Evolutionary conservation across 257 asterid species (phyloP).

Genomic region (Gentiana straminea): DNA sequence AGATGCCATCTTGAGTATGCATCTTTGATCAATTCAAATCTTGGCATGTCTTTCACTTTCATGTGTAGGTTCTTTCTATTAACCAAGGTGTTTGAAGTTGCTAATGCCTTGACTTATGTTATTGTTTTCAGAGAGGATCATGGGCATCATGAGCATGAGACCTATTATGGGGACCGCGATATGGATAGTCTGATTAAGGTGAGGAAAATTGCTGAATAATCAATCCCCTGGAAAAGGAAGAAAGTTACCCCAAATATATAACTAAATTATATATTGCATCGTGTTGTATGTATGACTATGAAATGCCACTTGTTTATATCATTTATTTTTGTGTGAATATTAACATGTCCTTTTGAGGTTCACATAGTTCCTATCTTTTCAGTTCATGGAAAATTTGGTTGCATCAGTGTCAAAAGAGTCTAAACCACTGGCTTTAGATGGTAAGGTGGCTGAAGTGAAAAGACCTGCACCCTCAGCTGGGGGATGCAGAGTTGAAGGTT

Average conservation of each 20-base stretch:
- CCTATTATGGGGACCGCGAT: constrained; percentile 97
- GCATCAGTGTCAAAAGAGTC: constrained; percentile 59
- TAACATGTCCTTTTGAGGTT: background rate
- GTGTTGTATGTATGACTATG: too few relatives aligned
- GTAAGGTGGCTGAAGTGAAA: constrained; percentile 38
- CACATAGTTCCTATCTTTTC: constrained; percentile 18
- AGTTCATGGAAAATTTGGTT: constrained; percentile 84
- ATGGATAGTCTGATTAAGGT: constrained; percentile 81
- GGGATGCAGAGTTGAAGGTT: constrained; percentile 95
- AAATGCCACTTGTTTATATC: too few relatives aligned
- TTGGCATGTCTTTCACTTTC: background rate
- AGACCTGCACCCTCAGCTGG: constrained; percentile 90
- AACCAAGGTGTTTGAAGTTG: too few relatives aligned
- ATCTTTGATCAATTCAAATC: background rate
- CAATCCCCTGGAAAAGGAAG: too few relatives aligned
- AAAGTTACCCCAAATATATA: too few relatives aligned
- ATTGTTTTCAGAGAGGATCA: constrained; percentile 53
- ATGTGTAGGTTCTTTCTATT: background rate
- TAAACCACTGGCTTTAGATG: constrained; percentile 33
- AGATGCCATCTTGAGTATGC: background rate
- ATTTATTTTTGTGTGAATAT: too few relatives aligned
- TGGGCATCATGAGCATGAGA: constrained; percentile 92
- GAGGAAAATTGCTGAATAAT: constrained; percentile 19
- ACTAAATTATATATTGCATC: too few relatives aligned
- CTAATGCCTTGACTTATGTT: background rate